phyloP scores from a whole-genome alignment of 345 rosid genomes.

The Murraya paniculata region DNA sequence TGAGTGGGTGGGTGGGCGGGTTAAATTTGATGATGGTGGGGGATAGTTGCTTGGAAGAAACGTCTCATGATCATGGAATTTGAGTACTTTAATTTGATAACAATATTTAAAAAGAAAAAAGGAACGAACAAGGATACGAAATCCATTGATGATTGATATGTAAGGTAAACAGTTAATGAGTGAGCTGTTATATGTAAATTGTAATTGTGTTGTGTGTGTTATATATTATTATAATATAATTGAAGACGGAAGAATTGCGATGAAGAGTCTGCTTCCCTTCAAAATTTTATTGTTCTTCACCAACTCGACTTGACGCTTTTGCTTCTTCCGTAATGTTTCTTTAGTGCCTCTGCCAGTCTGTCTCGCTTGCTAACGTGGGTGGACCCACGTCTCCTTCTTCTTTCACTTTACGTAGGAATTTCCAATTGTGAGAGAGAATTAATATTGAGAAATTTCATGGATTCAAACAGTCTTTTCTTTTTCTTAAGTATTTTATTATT shows the following conservation, averaged over 20 bases:
- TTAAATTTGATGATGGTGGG: constrained; percentile 13
- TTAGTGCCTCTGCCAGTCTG: neutral
- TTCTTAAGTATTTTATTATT: too few relatives aligned
- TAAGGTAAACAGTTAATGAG: neutral
- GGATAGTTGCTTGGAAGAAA: constrained; percentile 43
- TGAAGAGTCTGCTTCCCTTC: neutral
- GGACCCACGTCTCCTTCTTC: neutral
- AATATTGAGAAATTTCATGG: too few relatives aligned
- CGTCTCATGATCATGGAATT: constrained; percentile 38
- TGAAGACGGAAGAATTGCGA: neutral
- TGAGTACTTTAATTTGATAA: constrained; percentile 43
- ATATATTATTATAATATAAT: neutral
- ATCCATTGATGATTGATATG: constrained; percentile 24
- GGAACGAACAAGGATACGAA: constrained; percentile 42
- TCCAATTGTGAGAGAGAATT: neutral
- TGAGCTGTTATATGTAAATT: neutral
- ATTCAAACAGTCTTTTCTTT: too few relatives aligned
- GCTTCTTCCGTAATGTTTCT: neutral
- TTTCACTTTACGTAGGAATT: neutral
- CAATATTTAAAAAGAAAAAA: constrained; percentile 48
- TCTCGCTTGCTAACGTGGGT: neutral
- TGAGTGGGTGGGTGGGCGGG: neutral
- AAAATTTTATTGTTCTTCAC: neutral
- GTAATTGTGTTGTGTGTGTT: too few relatives aligned
- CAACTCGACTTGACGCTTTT: neutral